Percentiles rank a stretch among this genome's conserved stretches.
Conservation (phyloP, 768 basidiomycete species). For the Exsudoporus frostii region DNA sequence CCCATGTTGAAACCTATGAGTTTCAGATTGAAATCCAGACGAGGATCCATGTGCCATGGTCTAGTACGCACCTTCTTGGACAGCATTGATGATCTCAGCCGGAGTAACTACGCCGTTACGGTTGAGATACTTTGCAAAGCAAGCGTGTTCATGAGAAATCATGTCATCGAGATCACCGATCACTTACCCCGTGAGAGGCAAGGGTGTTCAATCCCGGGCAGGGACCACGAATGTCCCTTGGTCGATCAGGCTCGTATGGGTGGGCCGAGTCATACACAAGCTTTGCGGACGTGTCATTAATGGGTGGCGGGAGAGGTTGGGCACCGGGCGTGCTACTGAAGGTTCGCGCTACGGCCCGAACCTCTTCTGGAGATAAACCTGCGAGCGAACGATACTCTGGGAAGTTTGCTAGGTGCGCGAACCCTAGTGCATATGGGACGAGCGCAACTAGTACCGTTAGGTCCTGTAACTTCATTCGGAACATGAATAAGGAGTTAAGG, state of each 20-base stretch:
- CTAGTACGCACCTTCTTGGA: slow-evolving; percentile 21
- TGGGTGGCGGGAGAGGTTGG: slow-evolving; percentile 20
- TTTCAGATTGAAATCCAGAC: not conserved
- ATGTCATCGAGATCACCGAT: not conserved
- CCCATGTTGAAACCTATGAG: slow-evolving; percentile 25
- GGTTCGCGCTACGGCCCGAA: slow-evolving; percentile 8
- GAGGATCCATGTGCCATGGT: not conserved
- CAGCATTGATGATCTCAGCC: slow-evolving; percentile 22
- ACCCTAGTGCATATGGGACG: slow-evolving; percentile 9
- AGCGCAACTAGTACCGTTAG: slow-evolving; percentile 1
- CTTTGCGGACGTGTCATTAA: slow-evolving; percentile 26
- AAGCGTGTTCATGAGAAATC: not conserved
- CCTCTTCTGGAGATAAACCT: slow-evolving; percentile 13
- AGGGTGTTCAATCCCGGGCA: slow-evolving; percentile 26
- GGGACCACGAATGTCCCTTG: slow-evolving; percentile 25
- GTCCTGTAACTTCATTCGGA: slow-evolving; percentile 5
- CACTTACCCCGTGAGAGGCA: slow-evolving; percentile 24
- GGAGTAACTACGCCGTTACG: slow-evolving; percentile 19
- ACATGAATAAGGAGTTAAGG: not conserved
- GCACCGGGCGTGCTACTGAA: slow-evolving; percentile 22
- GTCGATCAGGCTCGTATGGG: slow-evolving; percentile 11
- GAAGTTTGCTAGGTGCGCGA: slow-evolving; percentile 11
- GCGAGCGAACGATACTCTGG: slow-evolving; percentile 19
- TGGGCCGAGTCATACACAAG: slow-evolving; percentile 17
- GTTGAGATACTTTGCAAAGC: slow-evolving; percentile 10